A percentile compares a stretch with the other conserved stretches of the same genome.
Evolutionary conservation across 2,329 filamentous ascomycete species (phyloP).

Genomic region (Zasmidium citrigriseum): DNA sequence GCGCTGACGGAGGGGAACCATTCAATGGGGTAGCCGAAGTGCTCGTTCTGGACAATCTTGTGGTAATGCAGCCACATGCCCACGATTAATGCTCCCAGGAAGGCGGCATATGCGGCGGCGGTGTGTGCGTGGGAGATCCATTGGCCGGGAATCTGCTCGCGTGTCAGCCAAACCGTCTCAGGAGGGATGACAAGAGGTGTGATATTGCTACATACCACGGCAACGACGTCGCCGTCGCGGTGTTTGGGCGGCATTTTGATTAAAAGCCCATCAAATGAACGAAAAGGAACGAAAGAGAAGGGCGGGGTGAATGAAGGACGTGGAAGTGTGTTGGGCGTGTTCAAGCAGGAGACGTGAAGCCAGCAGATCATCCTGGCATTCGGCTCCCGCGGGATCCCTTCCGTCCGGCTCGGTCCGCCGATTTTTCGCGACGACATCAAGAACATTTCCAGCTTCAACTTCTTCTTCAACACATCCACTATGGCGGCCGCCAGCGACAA

Average conservation of each 20-base stretch:
- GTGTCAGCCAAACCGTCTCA: slow-evolving; percentile 1
- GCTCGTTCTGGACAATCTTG: slow-evolving; percentile 95
- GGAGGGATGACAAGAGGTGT: neutral
- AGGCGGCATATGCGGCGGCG: slow-evolving; percentile 77
- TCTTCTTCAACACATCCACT: slow-evolving; percentile 1
- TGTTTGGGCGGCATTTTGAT: slow-evolving; percentile 59
- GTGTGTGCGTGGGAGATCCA: slow-evolving; percentile 93
- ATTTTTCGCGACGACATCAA: neutral
- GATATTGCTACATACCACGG: slow-evolving; percentile 51
- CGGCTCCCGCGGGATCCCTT: neutral
- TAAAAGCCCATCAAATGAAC: slow-evolving; percentile 11
- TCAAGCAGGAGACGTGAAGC: neutral
- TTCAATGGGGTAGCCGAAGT: slow-evolving; percentile 60
- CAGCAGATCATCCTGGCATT: neutral
- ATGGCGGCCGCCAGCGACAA: slow-evolving; percentile 91
- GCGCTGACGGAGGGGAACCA: slow-evolving; percentile 53
- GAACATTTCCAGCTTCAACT: neutral
- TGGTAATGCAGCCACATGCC: slow-evolving; percentile 81
- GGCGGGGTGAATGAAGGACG: slow-evolving; percentile 5
- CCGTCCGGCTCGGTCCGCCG: neutral
- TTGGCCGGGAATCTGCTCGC: slow-evolving; percentile 68
- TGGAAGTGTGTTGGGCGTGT: neutral
- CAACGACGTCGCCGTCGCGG: slow-evolving; percentile 64
- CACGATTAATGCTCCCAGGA: slow-evolving; percentile 80
- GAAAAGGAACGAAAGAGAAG: slow-evolving; percentile 11